Base-by-base conservation (phyloP, 306 rosid species). In the Citrullus mucosospermus region DNA sequence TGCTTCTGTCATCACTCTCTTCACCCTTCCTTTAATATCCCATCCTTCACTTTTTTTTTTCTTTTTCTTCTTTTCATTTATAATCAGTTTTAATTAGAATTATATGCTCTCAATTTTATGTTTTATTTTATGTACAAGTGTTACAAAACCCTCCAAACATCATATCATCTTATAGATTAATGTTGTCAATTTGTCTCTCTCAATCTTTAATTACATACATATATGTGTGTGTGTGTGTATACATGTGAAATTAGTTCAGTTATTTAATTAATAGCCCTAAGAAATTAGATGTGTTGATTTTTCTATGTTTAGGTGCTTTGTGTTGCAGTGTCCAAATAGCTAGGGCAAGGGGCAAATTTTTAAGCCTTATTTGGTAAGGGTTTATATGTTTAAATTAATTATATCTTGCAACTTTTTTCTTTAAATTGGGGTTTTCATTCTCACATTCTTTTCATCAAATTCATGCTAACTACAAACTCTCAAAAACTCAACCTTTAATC, bases 1-100 rank as follows among this genome's bases (percentile, higher is more conserved):
- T 79, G 87, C 91, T 87, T 87, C 91, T 87, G 91, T 85, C 90
- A 85, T 87, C 87, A 77, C 76, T 80, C 55, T 51, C 77, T 71
- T 50, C 79, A 76, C 39, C 53, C 41, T 25, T 48, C 54, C 61
- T 48, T 25, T 67, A 7, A 63, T 34, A 25, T 75, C 61, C 51
- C 59, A 41, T 20, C 65, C 34, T 36, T 28, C 48, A 32, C 28
- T 30, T 44, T 2, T 6, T 36, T 38, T 60, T 36, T 9, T 0
- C 1, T 36, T 9, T 0, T 3, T 62, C 10, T 71, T 25, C 41
- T n/a, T 9, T 15, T 46, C 28, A 25, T 6, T 18, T 18, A 28
- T 12, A 48, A 63, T 66, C 50, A 36, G 5, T 48, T 48, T 12
- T 48, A 48, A 48, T 48, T 48, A 36, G 4, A 3, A 3, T 36